Conservation (phyloP, 768 basidiomycete species). For the Dentipellis sp. region DNA sequence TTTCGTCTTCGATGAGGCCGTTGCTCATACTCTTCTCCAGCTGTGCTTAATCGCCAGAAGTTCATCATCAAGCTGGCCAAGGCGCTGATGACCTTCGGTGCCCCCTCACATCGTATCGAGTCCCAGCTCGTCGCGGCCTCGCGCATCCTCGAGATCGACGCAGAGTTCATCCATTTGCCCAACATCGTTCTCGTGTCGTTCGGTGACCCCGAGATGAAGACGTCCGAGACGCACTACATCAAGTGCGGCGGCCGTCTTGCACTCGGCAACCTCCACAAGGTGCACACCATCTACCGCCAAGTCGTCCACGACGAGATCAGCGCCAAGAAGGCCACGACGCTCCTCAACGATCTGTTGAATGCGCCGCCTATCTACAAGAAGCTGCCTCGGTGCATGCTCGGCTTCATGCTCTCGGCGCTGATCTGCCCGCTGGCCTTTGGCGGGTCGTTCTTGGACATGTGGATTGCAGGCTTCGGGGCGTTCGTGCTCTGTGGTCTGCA, state of each 20-base stretch:
- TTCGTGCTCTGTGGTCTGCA: constrained; percentile 62
- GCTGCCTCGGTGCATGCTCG: constrained; percentile 52
- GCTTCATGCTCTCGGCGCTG: constrained; percentile 59
- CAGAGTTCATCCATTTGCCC: constrained; percentile 80
- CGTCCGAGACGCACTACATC: constrained; percentile 82
- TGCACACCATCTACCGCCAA: constrained; percentile 74
- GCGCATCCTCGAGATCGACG: constrained; percentile 81
- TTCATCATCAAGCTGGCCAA: constrained; percentile 81
- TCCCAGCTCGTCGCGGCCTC: constrained; percentile 83
- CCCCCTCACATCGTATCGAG: constrained; percentile 88
- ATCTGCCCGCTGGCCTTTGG: constrained; percentile 83
- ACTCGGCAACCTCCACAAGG: constrained; percentile 74
- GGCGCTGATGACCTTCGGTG: constrained; percentile 83
- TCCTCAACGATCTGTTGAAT: constrained; percentile 53
- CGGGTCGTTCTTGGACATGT: constrained; percentile 78
- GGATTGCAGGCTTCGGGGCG: constrained; percentile 61
- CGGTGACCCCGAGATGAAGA: constrained; percentile 75
- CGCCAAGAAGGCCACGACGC: constrained; percentile 59
- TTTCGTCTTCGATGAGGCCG: not conserved
- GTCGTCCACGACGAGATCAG: constrained; percentile 89
- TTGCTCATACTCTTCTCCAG: constrained; percentile 26
- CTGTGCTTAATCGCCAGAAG: constrained; percentile 70
- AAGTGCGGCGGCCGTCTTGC: constrained; percentile 67
- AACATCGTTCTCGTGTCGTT: constrained; percentile 77
- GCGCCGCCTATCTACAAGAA: constrained; percentile 56